Evolutionary conservation across 768 basidiomycete genomes (phyloP).

Genomic region (Tephrocybe sp.): DNA sequence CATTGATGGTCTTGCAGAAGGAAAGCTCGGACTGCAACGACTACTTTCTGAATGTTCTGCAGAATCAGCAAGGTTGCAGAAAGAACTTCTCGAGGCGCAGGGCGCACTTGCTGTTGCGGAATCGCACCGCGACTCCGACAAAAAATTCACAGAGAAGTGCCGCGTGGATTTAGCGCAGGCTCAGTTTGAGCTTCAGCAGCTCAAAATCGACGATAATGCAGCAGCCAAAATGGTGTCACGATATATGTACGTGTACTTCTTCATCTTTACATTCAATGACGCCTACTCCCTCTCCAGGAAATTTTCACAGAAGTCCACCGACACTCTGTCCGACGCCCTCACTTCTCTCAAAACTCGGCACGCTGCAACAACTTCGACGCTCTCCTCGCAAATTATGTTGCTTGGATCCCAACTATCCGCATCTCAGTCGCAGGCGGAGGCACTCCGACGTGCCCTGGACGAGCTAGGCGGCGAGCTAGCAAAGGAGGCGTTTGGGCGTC

Average conservation of each 20-base stretch:
- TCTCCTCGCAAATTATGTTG: constrained; percentile 48
- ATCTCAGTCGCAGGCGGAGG: constrained; percentile 42
- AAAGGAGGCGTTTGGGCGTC: constrained; percentile 69
- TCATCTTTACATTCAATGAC: not conserved
- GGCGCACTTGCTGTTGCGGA: constrained; percentile 43
- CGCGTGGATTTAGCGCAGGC: constrained; percentile 44
- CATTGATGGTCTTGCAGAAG: constrained; percentile 43
- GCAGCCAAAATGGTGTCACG: constrained; percentile 83
- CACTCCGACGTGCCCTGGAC: constrained; percentile 62
- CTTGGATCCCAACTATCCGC: constrained; percentile 43
- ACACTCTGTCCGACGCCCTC: constrained; percentile 63
- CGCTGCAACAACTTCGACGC: constrained; percentile 55
- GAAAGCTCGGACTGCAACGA: constrained; percentile 46
- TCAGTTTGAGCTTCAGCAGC: constrained; percentile 52
- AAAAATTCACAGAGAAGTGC: constrained; percentile 39
- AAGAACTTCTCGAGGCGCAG: constrained; percentile 41
- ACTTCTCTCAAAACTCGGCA: constrained; percentile 60
- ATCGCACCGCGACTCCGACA: constrained; percentile 46
- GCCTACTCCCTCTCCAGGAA: constrained; percentile 47
- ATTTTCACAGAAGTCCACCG: constrained; percentile 77
- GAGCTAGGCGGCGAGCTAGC: constrained; percentile 70
- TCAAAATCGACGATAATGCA: constrained; percentile 64
- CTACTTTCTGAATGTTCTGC: constrained; percentile 49
- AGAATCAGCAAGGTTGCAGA: constrained; percentile 46
- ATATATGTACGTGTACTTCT: constrained; percentile 62